A percentile compares a stretch with the other conserved stretches of the same genome.
These are phyloP conservation scores for Gardenia jasminoides DNA, from an alignment of 257 asterid species.

Conservation along the genomic window DNA sequence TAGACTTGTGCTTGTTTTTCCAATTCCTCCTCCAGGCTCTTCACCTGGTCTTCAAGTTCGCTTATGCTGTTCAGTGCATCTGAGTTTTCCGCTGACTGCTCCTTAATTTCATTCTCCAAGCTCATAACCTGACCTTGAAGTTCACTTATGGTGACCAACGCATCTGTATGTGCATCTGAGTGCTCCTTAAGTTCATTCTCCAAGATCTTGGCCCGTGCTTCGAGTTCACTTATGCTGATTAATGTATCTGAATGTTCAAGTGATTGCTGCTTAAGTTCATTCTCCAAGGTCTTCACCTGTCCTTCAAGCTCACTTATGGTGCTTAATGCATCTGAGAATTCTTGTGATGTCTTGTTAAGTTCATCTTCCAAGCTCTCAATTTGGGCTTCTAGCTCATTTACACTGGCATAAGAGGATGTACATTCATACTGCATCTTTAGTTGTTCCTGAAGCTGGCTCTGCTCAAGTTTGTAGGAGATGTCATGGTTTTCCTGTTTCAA, in stretches of 20 bases:
- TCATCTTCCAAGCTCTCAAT: conserved; percentile 66
- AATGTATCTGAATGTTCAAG: conserved; percentile 43
- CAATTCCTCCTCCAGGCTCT: conserved; percentile 80
- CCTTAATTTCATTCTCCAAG: conserved; percentile 56
- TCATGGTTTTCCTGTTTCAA: conserved; percentile 92
- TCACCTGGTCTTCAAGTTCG: conserved; percentile 60
- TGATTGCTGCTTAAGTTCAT: conserved; percentile 47
- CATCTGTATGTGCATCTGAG: conserved; percentile 45
- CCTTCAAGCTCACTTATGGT: conserved; percentile 59
- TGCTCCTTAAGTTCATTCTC: conserved; percentile 52
- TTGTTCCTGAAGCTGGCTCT: conserved; percentile 81
- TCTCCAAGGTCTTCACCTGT: conserved; percentile 64
- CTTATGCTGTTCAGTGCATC: conserved; percentile 40
- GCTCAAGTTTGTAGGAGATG: conserved; percentile 71
- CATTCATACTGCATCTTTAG: conserved; percentile 89
- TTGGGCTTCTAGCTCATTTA: conserved; percentile 64
- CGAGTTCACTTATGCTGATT: conserved; percentile 50
- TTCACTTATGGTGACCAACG: conserved; percentile 47
- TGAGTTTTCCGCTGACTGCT: conserved; percentile 44
- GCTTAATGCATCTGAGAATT: conserved; percentile 40
- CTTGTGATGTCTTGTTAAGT: conserved; percentile 51
- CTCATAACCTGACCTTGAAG: conserved; percentile 61
- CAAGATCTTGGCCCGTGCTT: conserved; percentile 56
- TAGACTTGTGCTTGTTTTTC: conserved; percentile 70
- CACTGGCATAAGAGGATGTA: conserved; percentile 48